Base-by-base conservation (phyloP, 306 rosid genomes). In the Casuarina equisetifolia region DNA sequence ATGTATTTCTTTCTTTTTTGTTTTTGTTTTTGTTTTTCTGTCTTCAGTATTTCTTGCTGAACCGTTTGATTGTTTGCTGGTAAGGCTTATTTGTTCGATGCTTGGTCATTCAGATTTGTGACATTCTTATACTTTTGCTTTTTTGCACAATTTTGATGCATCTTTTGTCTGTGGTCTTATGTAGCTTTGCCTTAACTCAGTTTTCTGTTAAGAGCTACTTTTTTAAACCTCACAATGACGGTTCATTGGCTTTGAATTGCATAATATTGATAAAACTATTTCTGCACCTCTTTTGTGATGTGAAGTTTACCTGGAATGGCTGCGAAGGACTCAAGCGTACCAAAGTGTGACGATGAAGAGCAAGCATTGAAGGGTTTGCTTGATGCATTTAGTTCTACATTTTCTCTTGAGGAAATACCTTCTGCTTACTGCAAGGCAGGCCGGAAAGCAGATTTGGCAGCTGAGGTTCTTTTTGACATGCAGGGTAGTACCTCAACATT, bases 371-470 rank as follows among this genome's bases (percentile, higher is more conserved):
- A 48, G 54, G 80, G 79, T 76, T 79, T 95, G 88, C 87, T 91
- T 17, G 97, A 92, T 58, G 87, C 88, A 2, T 92, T 95, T 77
- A 93, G 93, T 53, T 54, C 85, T 3, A 57, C 86, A 20, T 94
- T 87, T 78, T 82, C 93, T 40, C 84, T 90, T 35, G 85, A 89
- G 0, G 87, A 94, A 76, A 90, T 92, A 79, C 93, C 98, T 79
- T 81, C 90, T 76, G 97, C 97, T 20, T 92, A 84, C 77, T 78
- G 88, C 82, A 86, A 87, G 86, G 93, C 97, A 3, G 86, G 86
- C 61, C 77, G 79, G 53, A 83, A 89, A 77, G 86, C 90, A 19
- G 86, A 83, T 19, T 78, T 85, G 81, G 91, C 97, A 8, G 89
- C 88, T 64, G 91, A 85, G 62, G 80, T 89, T 55, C 80, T 95